A percentile compares a stretch with the other conserved stretches of the same genome.
phyloP scores from a whole-genome alignment of 2,329 filamentous ascomycete genomes.

The Diaporthe vexans region DNA sequence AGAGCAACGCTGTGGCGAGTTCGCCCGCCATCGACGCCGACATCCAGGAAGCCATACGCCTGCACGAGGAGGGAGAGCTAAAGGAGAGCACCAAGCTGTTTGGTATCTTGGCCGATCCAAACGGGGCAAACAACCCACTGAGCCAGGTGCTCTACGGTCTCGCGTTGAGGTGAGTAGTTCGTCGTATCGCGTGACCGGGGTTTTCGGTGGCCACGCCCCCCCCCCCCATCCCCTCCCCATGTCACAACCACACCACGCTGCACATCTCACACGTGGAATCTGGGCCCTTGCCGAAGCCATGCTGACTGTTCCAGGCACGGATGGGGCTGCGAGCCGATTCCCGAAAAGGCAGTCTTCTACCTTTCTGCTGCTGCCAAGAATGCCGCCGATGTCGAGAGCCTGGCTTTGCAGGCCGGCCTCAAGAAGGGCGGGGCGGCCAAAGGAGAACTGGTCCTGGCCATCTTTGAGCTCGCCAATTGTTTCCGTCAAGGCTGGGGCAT shows the following conservation, averaged over 20 bases:
- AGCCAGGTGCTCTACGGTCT: constrained; percentile 97
- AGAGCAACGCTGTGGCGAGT: constrained; percentile 56
- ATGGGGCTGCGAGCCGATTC: constrained; percentile 87
- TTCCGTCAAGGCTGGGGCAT: constrained; percentile 97
- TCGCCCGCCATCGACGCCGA: constrained; percentile 72
- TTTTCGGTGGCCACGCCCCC: background rate
- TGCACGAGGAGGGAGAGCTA: constrained; percentile 89
- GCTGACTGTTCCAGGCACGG: constrained; percentile 76
- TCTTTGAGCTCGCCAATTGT: constrained; percentile 93
- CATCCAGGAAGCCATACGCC: constrained; percentile 94
- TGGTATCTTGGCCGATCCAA: constrained; percentile 83
- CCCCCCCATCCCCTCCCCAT: background rate
- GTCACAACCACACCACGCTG: background rate
- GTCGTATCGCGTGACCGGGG: background rate
- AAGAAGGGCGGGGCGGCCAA: constrained; percentile 96
- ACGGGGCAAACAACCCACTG: constrained; percentile 89
- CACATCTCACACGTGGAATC: background rate
- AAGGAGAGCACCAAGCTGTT: constrained; percentile 88
- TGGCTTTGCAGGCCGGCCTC: constrained; percentile 87
- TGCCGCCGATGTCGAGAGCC: constrained; percentile 86
- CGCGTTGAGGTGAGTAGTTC: constrained; percentile 78
- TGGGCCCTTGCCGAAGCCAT: background rate
- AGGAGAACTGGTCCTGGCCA: constrained; percentile 94
- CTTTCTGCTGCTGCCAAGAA: constrained; percentile 92
- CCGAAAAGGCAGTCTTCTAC: constrained; percentile 82